Percentiles rank a stretch among this genome's conserved stretches.
Conservation (phyloP, 148 eudicot genomes). For the Vaccinium darrowii region DNA sequence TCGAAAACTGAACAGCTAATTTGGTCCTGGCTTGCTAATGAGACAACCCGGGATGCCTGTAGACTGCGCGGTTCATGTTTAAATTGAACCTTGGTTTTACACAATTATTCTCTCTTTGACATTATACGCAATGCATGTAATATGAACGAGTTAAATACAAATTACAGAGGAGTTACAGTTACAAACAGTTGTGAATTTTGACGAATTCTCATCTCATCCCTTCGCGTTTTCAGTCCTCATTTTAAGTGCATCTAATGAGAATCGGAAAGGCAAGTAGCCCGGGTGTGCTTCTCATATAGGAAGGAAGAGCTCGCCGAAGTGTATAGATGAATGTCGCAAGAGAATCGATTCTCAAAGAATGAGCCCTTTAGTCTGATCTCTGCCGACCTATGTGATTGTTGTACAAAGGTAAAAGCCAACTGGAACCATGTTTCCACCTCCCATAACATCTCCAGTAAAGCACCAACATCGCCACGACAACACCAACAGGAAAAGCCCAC, state of each 20-base stretch:
- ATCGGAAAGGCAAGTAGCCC: neutral
- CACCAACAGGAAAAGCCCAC: constrained; percentile 85
- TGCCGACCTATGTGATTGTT: constrained; percentile 52
- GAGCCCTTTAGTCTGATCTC: constrained; percentile 61
- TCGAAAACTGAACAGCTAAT: neutral
- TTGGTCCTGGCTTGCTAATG: neutral
- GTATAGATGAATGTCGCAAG: neutral
- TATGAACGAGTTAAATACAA: neutral
- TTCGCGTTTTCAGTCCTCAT: neutral
- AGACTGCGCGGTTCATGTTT: too few relatives aligned
- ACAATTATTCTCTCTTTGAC: neutral
- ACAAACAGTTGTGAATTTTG: constrained; percentile 1
- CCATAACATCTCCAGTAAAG: constrained; percentile 91
- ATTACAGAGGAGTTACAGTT: neutral
- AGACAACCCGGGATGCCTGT: neutral
- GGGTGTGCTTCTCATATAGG: constrained; percentile 4
- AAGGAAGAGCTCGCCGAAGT: constrained; percentile 16
- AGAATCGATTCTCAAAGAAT: neutral
- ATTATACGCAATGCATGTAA: neutral
- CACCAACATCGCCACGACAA: constrained; percentile 42
- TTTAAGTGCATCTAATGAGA: neutral
- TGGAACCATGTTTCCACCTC: constrained; percentile 61
- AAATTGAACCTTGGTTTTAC: too few relatives aligned
- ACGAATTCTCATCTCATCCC: neutral
- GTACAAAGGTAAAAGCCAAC: constrained; percentile 73